phyloP scores from a whole-genome alignment of 495 filamentous ascomycete species.

The Penicillium angulare region DNA sequence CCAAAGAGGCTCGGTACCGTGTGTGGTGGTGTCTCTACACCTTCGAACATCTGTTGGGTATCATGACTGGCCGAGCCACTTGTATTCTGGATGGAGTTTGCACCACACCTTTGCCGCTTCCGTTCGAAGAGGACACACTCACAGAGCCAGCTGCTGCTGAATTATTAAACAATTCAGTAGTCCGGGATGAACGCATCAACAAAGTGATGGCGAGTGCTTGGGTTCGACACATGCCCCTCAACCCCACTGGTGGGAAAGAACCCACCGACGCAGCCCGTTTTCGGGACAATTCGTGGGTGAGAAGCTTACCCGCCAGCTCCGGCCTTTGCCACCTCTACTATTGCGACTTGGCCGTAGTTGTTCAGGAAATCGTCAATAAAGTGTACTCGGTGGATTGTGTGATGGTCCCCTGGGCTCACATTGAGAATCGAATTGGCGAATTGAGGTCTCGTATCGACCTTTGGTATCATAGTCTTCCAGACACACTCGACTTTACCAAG shows the following conservation, averaged over 20 bases:
- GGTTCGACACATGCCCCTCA: conserved; percentile 39
- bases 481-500: conserved; percentile 48
- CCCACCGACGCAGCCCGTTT: conserved; percentile 17
- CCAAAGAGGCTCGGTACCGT: conserved; percentile 62
- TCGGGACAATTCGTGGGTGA: conserved; percentile 30
- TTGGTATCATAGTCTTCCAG: conserved; percentile 54
- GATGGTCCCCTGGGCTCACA: conserved; percentile 55
- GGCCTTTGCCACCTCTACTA: conserved; percentile 51
- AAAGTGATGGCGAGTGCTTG: conserved; percentile 34
- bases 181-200: conserved; percentile 41
- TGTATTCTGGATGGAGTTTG: conserved; percentile 58
- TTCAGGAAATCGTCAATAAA: conserved; percentile 52
- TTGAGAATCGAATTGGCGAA: conserved; percentile 55
- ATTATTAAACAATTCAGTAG: conserved; percentile 27
- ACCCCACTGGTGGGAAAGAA: conserved; percentile 32
- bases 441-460: conserved; percentile 50
- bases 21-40: conserved; percentile 67
- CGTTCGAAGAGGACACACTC: conserved; percentile 54
- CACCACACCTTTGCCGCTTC: conserved; percentile 58
- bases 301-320: conserved; percentile 31
- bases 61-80: conserved; percentile 65
- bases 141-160: conserved; percentile 30
- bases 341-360: conserved; percentile 51
- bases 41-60: conserved; percentile 58
- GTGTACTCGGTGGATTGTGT: conserved; percentile 59